A percentile compares a stretch with the other conserved stretches of the same genome.
phyloP scores from a whole-genome alignment of 2,329 filamentous ascomycete genomes.

The Phialophora tarda region DNA sequence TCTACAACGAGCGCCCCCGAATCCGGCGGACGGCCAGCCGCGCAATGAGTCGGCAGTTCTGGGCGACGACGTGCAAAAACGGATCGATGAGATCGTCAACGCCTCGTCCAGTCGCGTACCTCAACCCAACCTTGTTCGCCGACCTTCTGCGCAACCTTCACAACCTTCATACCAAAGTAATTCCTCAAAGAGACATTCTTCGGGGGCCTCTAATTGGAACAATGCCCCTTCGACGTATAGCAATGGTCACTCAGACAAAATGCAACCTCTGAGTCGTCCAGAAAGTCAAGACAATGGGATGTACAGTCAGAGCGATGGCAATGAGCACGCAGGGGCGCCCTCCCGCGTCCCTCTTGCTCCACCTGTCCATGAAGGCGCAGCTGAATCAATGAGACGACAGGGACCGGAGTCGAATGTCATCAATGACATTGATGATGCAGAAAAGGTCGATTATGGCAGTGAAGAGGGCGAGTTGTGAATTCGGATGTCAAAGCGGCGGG shows the following conservation, averaged over 20 bases:
- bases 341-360: slow-evolving; percentile 10
- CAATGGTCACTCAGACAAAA: slow-evolving; percentile 34
- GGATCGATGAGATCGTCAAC: slow-evolving; percentile 47
- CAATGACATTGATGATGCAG: slow-evolving; percentile 34
- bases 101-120: slow-evolving; percentile 32
- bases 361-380: slow-evolving; percentile 21
- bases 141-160: slow-evolving; percentile 16
- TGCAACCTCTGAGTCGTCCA: slow-evolving; percentile 24
- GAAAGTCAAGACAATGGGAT: slow-evolving; percentile 25
- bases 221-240: slow-evolving; percentile 21
- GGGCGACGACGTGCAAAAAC: slow-evolving; percentile 45
- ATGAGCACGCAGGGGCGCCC: slow-evolving; percentile 13
- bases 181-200: slow-evolving; percentile 29
- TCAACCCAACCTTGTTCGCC: slow-evolving; percentile 38
- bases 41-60: slow-evolving; percentile 22
- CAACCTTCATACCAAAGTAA: slow-evolving; percentile 8
- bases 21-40: slow-evolving; percentile 9
- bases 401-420: slow-evolving; percentile 13
- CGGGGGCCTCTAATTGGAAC: slow-evolving; percentile 22
- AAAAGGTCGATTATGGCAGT: slow-evolving; percentile 48
- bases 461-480: slow-evolving; percentile 51
- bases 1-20: slow-evolving; percentile 29
- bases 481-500: neutral
- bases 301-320: slow-evolving; percentile 19
- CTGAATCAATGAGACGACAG: neutral